Evolutionary conservation across 352 stramenopile species (phyloP).

Genomic region (Plasmopara muralis): DNA sequence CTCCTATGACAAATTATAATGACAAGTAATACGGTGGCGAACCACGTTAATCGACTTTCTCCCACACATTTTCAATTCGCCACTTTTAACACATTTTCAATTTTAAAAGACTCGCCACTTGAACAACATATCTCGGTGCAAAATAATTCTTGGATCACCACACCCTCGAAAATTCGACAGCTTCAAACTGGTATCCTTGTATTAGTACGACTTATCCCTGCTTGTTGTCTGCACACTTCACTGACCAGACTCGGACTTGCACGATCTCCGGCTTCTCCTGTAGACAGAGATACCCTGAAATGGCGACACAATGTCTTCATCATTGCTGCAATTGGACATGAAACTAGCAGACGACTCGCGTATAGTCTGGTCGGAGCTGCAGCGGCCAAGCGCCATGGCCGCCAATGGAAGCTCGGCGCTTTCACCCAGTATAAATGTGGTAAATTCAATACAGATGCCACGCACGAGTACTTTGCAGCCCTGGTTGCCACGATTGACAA

Average conservation of each 20-base stretch:
- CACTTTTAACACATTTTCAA: no score
- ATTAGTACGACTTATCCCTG: no score
- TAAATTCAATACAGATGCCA: slow-evolving; percentile 24
- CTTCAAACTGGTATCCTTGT: no score
- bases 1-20: no score
- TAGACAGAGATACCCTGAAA: slow-evolving; percentile 14
- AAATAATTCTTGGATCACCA: no score
- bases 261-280: slow-evolving; percentile 20
- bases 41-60: no score
- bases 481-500: slow-evolving; percentile 30
- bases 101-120: no score
- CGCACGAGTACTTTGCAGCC: slow-evolving; percentile 23
- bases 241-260: slow-evolving; percentile 26
- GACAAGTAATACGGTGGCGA: no score
- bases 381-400: slow-evolving; percentile 11
- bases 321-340: slow-evolving; percentile 14
- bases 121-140: no score
- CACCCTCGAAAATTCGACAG: no score
- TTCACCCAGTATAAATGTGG: slow-evolving; percentile 23
- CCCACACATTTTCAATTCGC: no score
- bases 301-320: slow-evolving; percentile 15
- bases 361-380: slow-evolving; percentile 23
- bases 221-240: slow-evolving; percentile 7
- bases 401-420: slow-evolving; percentile 15
- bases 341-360: slow-evolving; percentile 23